Evolutionary conservation across 805 yeast genomes (phyloP).

Genomic region (Lachancea waltii): DNA sequence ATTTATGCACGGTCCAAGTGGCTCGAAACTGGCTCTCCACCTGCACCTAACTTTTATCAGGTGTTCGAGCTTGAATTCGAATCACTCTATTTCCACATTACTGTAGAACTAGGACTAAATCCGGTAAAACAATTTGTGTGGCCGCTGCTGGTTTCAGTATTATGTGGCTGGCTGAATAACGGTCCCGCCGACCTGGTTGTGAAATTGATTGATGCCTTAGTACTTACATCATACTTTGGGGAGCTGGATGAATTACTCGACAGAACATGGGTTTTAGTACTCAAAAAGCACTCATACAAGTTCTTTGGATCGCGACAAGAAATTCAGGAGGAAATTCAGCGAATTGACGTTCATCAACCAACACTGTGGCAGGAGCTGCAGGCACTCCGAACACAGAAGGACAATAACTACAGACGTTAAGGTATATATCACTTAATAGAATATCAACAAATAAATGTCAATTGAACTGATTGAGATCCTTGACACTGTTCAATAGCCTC

Average conservation of each 20-base stretch:
- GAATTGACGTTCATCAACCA: slow-evolving; percentile 4
- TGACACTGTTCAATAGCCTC: no score
- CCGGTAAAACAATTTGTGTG: slow-evolving; percentile 12
- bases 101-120: slow-evolving; percentile 10
- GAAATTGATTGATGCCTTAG: slow-evolving; percentile 14
- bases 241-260: slow-evolving; percentile 11
- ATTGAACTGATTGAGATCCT: no score
- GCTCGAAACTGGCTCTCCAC: not conserved
- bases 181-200: slow-evolving; percentile 9
- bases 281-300: slow-evolving; percentile 12
- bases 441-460: no score
- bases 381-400: not conserved
- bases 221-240: slow-evolving; percentile 12
- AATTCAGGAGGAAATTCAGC: slow-evolving; percentile 3
- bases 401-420: no score
- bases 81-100: slow-evolving; percentile 14
- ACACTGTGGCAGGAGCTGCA: not conserved
- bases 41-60: slow-evolving; percentile 1
- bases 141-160: slow-evolving; percentile 11
- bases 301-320: slow-evolving; percentile 11
- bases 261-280: slow-evolving; percentile 6
- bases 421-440: no score
- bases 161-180: slow-evolving; percentile 6
- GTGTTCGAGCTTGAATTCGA: slow-evolving; percentile 1
- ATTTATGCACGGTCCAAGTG: slow-evolving; percentile 3